Evolutionary conservation across 1,284 basidiomycete genomes (phyloP), one percentile per base, ranked within the genome.

Genomic region (Gomphus sp.): DNA sequence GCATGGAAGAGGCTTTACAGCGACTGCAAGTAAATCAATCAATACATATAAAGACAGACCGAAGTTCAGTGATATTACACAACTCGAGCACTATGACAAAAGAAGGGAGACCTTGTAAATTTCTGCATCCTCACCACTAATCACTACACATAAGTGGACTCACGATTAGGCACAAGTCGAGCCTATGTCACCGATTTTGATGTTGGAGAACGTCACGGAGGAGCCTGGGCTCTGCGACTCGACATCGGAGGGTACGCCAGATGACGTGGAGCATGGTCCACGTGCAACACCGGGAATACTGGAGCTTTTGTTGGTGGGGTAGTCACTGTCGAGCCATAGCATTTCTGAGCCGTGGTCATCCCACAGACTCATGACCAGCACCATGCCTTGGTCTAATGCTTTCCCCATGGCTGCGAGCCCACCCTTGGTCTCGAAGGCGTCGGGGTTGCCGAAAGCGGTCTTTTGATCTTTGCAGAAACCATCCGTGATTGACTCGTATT

Each of bases 291-390:
- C 81, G 54, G 80, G 76, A 56, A 63, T 58, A 59, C 71, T 70
- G 16, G 77, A 66, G 64, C 71, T 66, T 28, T 67, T 70, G 65
- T 66, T 66, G 61, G 72, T 72, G 51, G 81, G 80, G 71, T 81
- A 82, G 72, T 71, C 71, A 64, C 71, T 73, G 71, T 84, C 80
- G 69, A 83, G 77, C 81, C 81, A 82, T 66, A 81, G 74, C 80
- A 83, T 82, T 65, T 76, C 69, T 62, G 73, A 79, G 41, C 71
- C 71, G 64, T 81, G 72, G 71, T 83, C 81, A 63, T 82, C 79
- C 80, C 80, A 81, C 62, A 83, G 66, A 64, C 71, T 74, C 66
- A 84, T 66, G 56, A 77, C 79, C 37, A 84, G 70, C 12, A 81
- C 80, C 74, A 82, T 77, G 58, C 81, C 81, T 47, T 66, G 62